These are phyloP conservation scores for Microglena sp. DNA, from an alignment of 139 green algal species.

Conservation along the genomic window DNA sequence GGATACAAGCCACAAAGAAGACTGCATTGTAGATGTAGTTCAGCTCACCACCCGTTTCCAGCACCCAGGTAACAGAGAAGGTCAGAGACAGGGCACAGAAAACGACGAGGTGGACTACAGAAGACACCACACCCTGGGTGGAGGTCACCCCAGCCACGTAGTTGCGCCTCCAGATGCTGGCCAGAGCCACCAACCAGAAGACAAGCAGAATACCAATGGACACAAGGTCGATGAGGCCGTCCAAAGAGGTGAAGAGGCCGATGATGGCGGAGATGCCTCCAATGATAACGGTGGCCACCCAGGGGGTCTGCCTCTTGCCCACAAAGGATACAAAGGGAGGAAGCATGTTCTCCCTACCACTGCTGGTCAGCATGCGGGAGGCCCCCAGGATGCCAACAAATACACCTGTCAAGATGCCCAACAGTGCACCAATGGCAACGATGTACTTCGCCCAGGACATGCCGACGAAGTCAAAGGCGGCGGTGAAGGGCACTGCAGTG, in stretches of 20 bases:
- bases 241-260: background rate
- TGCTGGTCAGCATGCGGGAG: conserved; percentile 21
- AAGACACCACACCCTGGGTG: too few species aligned
- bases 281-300: conserved; percentile 22
- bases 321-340: conserved; percentile 23
- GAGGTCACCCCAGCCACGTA: too few species aligned
- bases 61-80: too few species aligned
- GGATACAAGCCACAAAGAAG: too few species aligned
- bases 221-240: conserved; percentile 40
- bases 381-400: background rate
- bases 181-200: conserved; percentile 65
- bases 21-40: too few species aligned
- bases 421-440: conserved; percentile 25
- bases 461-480: conserved; percentile 5
- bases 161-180: too few species aligned
- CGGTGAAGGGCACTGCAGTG: too few species aligned
- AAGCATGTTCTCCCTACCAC: conserved; percentile 27
- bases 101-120: too few species aligned
- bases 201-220: conserved; percentile 64
- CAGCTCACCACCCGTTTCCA: too few species aligned
- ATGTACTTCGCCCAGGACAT: conserved; percentile 25
- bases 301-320: conserved; percentile 15
- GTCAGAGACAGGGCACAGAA: too few species aligned
- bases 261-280: background rate
- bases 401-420: conserved; percentile 23